These are phyloP conservation scores for Capsella rubella DNA, from an alignment of 441 rosid species.

Conservation along the genomic window DNA sequence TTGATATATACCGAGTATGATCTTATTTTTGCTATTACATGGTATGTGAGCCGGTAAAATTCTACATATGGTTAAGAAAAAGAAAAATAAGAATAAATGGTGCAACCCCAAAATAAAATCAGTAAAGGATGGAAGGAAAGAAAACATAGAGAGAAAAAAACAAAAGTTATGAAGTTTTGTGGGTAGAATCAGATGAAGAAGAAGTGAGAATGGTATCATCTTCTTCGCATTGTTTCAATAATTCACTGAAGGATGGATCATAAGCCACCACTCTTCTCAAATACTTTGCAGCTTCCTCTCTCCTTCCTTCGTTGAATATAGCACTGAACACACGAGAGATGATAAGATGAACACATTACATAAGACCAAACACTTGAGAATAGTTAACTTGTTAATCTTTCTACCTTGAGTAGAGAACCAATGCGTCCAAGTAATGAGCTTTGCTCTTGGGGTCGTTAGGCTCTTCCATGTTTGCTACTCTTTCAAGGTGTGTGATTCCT, in stretches of 20 bases:
- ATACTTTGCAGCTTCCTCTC: slow-evolving; percentile 75
- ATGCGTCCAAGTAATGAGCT: slow-evolving; percentile 73
- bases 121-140: neutral
- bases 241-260: slow-evolving; percentile 55
- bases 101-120: neutral
- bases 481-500: slow-evolving; percentile 75
- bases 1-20: no score
- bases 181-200: slow-evolving; percentile 26
- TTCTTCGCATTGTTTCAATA: slow-evolving; percentile 71
- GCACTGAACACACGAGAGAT: slow-evolving; percentile 53
- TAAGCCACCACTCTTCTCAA: slow-evolving; percentile 72
- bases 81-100: neutral
- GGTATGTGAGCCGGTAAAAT: no score
- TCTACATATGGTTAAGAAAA: no score
- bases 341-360: neutral
- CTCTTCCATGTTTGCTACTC: slow-evolving; percentile 70
- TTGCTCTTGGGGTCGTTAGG: slow-evolving; percentile 77
- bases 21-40: no score
- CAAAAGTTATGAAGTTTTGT: slow-evolving; percentile 29
- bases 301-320: slow-evolving; percentile 61
- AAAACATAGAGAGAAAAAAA: neutral
- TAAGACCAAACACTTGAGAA: slow-evolving; percentile 4
- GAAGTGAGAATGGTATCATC: slow-evolving; percentile 40
- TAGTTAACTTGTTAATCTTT: neutral
- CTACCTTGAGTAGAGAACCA: slow-evolving; percentile 78